Evolutionary conservation across 2,329 filamentous ascomycete species (phyloP), one percentile per base, ranked within the genome.

Genomic region (Epichloe coenophiala): DNA sequence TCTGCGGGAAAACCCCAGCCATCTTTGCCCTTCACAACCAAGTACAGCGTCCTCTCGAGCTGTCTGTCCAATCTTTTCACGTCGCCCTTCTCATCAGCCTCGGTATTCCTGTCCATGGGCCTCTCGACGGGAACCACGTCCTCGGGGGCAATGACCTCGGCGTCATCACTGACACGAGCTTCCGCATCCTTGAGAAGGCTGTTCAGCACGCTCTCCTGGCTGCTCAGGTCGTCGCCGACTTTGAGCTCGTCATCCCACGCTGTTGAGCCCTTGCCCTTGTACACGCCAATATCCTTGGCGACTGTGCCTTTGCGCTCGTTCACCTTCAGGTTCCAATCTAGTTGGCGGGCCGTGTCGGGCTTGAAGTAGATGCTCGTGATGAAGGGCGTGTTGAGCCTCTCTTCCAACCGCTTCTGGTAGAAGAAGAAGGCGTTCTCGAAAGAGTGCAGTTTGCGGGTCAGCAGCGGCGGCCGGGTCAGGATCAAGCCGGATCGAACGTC

Each of bases 341-440:
- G 74, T 57, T 90, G 86, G 8, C 81, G 76, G 1, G 89, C 84
- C 11, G 90, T 95, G 63, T 88, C 87, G 59, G 83, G 83, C 74
- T 95, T 95, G 78, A 90, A 95, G 77, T 95, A 98, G 71, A 97
- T 93, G 65, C 86, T 86, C 58, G 86, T 81, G 51, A 86, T 86
- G 68, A 97, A 98, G 2, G 90, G 87, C 4, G 93, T 77, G 19
- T 84, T 82, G 48, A 95, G 77, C 42, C 93, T 86, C 74, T 98
- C 93, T 68, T 97, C 95, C 54, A 98, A 77, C 13, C 93, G 88
- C 61, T 91, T 91, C 72, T 98, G 93, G 72, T 98, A 98, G 66
- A 98, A 89, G 75, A 85, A 95, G 71, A 85, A 97, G 56, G 91
- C 77, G 63, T 88, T 86, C 69, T 98, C 93, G 69, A 98, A 97